Conservation (phyloP, 208 protist species). For the Eutreptiella sp. region DNA sequence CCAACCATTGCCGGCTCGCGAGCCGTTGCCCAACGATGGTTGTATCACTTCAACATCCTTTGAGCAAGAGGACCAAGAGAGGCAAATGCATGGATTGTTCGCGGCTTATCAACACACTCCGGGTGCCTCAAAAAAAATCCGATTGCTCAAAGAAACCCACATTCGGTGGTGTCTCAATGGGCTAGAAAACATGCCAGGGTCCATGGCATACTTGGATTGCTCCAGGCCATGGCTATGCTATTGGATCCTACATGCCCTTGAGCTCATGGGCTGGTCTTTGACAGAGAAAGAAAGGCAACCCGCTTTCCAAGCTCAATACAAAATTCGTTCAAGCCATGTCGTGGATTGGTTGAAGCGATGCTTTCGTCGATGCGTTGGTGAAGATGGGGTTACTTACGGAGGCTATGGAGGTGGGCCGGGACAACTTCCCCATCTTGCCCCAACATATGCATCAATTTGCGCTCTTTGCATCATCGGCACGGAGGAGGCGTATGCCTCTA, state of each 20-base stretch:
- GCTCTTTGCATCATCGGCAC: conserved; percentile 59
- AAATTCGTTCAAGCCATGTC: conserved; percentile 11
- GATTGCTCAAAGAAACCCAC: conserved; percentile 1
- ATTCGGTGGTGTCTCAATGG: conserved; percentile 9
- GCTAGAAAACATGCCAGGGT: neutral
- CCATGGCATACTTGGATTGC: conserved; percentile 31
- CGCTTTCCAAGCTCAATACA: neutral
- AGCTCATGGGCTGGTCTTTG: conserved; percentile 25
- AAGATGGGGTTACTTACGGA: conserved; percentile 24
- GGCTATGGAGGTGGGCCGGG: conserved; percentile 71
- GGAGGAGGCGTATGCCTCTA: conserved; percentile 4
- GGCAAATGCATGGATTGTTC: too few relatives aligned
- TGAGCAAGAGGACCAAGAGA: too few relatives aligned
- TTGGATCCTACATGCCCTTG: conserved; percentile 40
- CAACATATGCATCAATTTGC: conserved; percentile 68
- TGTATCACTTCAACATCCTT: too few relatives aligned
- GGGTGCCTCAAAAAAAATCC: too few relatives aligned
- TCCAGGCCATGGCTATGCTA: conserved; percentile 41
- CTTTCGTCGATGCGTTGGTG: conserved; percentile 31
- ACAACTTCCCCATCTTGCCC: conserved; percentile 66
- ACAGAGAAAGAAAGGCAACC: neutral
- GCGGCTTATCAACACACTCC: too few relatives aligned
- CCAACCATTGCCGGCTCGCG: too few relatives aligned
- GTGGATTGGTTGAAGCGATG: conserved; percentile 23
- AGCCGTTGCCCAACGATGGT: too few relatives aligned